Base-by-base conservation (phyloP, 1,284 basidiomycete species). In the Trametes versicolor region DNA sequence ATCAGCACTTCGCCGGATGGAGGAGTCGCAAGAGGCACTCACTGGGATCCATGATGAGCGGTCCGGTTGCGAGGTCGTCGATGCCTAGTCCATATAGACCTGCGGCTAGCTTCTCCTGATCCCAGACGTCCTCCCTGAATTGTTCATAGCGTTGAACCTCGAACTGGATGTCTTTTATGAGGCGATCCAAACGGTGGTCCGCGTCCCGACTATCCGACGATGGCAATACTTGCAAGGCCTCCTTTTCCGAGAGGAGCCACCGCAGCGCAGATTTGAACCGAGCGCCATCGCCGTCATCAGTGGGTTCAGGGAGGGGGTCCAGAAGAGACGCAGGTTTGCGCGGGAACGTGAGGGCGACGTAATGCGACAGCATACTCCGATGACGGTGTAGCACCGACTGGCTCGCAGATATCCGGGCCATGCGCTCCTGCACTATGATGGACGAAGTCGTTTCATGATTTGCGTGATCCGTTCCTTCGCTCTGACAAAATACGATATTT, bases 41-140 rank as follows among this genome's bases (percentile, higher is more conserved):
- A 54, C 52, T 6, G 7, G 7, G 12, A 37, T 54, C 19, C 15
- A 54, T 25, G 45, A 47, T 21, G 45, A 47, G 45, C 9, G 45
- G 45, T 47, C 45, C 45, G 19, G n/a, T 47, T 7, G 32, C 19
- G 52, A 34, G 12, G 37, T 41, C 37, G n/a, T 37, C 29, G 32
- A 27, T 27, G n/a, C 34, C 23, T 12, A 54, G n/a, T 13, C 34
- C 52, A 36, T 54, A 37, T 37, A 54, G 37, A 25, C 52, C 52
- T 7, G 32, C 52, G 19, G 19, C 15, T 8, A 54, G n/a, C 52
- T 36, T 54, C 52, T 54, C 52, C 17, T 54, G 19, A 21, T 34
- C 52, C 52, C 52, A 54, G 10, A 29, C 52, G 29, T 36, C 37
- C 17, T 23, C 34, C 25, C 37, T 41, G 21, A 54, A 15, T 29